A percentile compares a stretch with the other conserved stretches of the same genome.
phyloP scores from a whole-genome alignment of 169 alveolate species.

The Amoebophrya sp. region DNA sequence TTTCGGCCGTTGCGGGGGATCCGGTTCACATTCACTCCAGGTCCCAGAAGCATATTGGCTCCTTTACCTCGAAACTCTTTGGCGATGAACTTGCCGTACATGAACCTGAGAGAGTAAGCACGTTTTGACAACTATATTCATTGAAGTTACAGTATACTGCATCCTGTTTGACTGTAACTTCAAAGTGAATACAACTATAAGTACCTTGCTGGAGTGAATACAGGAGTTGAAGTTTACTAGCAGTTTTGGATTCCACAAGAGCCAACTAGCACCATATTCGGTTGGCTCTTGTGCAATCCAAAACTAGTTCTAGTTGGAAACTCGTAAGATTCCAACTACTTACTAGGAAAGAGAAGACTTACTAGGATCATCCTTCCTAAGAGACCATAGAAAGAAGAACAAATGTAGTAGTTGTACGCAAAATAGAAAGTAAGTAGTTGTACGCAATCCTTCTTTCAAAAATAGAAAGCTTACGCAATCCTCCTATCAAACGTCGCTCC shows the following conservation, averaged over 20 bases:
- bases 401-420: not conserved
- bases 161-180: not conserved
- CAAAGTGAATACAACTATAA: not conserved
- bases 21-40: not conserved
- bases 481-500: not conserved
- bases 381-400: no score
- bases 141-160: no score
- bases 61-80: conserved; percentile 10
- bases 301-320: no score
- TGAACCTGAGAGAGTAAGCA: no score
- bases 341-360: not conserved
- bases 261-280: no score
- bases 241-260: not conserved
- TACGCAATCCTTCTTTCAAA: no score
- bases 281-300: no score
- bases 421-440: no score
- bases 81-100: conserved; percentile 7
- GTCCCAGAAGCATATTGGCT: not conserved
- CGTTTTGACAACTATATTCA: no score
- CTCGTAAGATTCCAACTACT: not conserved
- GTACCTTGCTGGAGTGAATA: no score
- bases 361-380: no score
- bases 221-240: no score
- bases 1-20: not conserved
- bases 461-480: not conserved